These are phyloP conservation scores for Nemania sp. DNA, from an alignment of 2,329 filamentous ascomycete species.

Conservation along the genomic window DNA sequence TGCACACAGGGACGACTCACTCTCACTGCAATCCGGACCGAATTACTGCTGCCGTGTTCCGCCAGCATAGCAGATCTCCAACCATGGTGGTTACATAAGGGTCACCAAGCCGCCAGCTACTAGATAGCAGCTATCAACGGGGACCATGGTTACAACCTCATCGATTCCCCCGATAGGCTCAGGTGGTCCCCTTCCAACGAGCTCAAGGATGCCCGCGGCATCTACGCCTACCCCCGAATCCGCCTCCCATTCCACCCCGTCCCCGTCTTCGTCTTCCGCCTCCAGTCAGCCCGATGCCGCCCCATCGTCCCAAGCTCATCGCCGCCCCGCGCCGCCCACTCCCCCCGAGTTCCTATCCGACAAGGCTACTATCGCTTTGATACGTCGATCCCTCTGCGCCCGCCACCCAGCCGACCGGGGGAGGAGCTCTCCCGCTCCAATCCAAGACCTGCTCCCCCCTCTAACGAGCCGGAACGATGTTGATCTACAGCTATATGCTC, in stretches of 20 bases:
- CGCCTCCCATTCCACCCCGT: neutral
- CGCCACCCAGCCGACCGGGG: slow-evolving; percentile 72
- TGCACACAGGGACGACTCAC: neutral
- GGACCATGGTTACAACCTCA: slow-evolving; percentile 47
- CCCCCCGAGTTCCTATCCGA: slow-evolving; percentile 73
- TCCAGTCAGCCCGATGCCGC: slow-evolving; percentile 42
- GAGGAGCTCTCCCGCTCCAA: slow-evolving; percentile 65
- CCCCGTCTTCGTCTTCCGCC: too few relatives aligned
- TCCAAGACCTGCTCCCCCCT: slow-evolving; percentile 87
- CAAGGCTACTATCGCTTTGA: slow-evolving; percentile 81
- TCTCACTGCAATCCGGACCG: neutral
- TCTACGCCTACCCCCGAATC: slow-evolving; percentile 11
- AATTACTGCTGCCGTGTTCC: slow-evolving; percentile 5
- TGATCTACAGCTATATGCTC: slow-evolving; percentile 91
- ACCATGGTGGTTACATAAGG: slow-evolving; percentile 35
- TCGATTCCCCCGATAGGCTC: slow-evolving; percentile 41
- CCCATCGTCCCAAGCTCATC: slow-evolving; percentile 50
- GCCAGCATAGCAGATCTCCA: slow-evolving; percentile 13
- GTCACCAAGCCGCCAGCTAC: slow-evolving; percentile 24
- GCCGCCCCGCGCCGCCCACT: slow-evolving; percentile 48
- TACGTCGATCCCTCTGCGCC: slow-evolving; percentile 86
- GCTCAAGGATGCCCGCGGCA: slow-evolving; percentile 43
- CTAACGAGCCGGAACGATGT: slow-evolving; percentile 95
- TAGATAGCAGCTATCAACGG: slow-evolving; percentile 30
- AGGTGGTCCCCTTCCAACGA: slow-evolving; percentile 40